Base-by-base conservation (phyloP, 2,329 filamentous ascomycete genomes). In the Botrytis deweyae region DNA sequence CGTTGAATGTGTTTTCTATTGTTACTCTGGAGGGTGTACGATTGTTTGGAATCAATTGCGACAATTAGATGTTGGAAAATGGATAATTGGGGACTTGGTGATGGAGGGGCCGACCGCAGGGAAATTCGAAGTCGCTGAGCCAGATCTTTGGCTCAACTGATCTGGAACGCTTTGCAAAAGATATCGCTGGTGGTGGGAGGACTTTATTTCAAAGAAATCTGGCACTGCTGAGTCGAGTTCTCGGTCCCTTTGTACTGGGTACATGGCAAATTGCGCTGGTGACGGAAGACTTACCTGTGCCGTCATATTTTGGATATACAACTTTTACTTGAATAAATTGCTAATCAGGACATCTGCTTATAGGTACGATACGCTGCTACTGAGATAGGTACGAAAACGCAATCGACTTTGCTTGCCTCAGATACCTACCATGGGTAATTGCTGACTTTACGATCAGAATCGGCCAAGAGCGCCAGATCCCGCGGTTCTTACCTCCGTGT, bases 401-500 rank as follows among this genome's bases (percentile, higher is more conserved):
- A 55, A 14, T 20, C 46, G 36, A 36, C n/a, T 29, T 29, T 7
- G 33, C 20, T 36, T 38, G 22, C 14, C 33, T 40, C 46, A 22
- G 7, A n/a, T 85, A 88, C 92, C 83, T 87, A 91, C 86, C 25
- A n/a, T 29, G 25, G 36, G 9, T 36, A 58, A 29, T 29, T 40
- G 52, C 65, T 68, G 36, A 68, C 65, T 42, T 29, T 16, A 9
- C 25, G 22, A 40, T 49, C 38, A 72, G 44, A 62, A 55, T 63
- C 68, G 52, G 89, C 91, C 82, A 98, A 97, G 91, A 97, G 93
- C 88, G 96, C 96, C 87, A 94, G 95, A 89, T 93, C 95, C 84
- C 95, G 96, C 87, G 96, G 97, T 87, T 94, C 95, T 85, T 99
- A 98, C 90, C 93, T 99, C 83, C 94, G 96, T 85, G 95, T 98